Conservation (phyloP, 2,329 filamentous ascomycete species). For the Paracorniculantispora psalliotae region DNA sequence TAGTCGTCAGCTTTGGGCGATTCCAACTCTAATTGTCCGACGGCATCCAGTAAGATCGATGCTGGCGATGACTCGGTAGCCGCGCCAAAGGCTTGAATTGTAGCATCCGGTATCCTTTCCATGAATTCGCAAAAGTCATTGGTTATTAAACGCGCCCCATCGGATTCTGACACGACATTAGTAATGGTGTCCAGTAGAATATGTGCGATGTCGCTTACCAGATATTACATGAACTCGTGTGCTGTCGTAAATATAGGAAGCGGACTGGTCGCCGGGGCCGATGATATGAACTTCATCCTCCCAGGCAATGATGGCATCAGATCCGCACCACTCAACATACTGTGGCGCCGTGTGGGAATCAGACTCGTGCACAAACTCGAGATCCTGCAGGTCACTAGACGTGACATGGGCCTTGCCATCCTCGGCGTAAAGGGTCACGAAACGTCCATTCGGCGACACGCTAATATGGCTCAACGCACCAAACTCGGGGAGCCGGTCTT, state of each 20-base stretch:
- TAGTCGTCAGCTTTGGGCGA: conserved; percentile 97
- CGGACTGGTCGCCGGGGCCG: conserved; percentile 73
- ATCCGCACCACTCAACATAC: conserved; percentile 93
- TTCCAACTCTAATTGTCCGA: conserved; percentile 84
- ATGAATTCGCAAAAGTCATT: conserved; percentile 96
- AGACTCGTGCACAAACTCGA: conserved; percentile 87
- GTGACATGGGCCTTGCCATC: conserved; percentile 88
- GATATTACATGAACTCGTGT: conserved; percentile 83
- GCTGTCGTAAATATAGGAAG: conserved; percentile 81
- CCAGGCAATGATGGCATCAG: conserved; percentile 93
- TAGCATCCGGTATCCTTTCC: conserved; percentile 85
- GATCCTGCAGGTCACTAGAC: conserved; percentile 89
- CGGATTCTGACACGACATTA: conserved; percentile 46
- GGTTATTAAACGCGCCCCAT: conserved; percentile 85
- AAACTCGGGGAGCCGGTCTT: conserved; percentile 85
- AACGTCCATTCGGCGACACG: conserved; percentile 86
- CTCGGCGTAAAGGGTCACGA: conserved; percentile 79
- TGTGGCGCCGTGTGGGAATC: conserved; percentile 79
- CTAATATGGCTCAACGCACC: conserved; percentile 88
- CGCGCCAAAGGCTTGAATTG: conserved; percentile 82
- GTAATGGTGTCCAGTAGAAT: too few species aligned
- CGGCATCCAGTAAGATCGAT: conserved; percentile 88
- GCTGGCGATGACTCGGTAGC: conserved; percentile 85
- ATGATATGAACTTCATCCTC: conserved; percentile 96
- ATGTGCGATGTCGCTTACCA: too few species aligned